Conservation (phyloP, 2,329 filamentous ascomycete species). For the Botrytis elliptica region DNA sequence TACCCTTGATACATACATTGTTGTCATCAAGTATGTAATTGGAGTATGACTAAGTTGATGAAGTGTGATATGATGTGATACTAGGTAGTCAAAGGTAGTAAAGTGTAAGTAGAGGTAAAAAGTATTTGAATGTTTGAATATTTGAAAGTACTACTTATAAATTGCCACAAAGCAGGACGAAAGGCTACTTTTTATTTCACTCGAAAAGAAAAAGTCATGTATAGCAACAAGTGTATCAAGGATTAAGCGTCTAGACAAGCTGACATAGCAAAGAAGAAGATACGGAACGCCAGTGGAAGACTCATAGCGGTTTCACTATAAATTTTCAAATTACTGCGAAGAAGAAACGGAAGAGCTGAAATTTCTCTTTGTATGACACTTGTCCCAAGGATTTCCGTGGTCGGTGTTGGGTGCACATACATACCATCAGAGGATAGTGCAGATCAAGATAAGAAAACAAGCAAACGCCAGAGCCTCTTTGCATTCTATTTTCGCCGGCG, state of each 20-base stretch:
- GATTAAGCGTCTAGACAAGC: neutral
- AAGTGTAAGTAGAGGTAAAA: neutral
- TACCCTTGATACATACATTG: conserved; percentile 35
- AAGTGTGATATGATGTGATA: neutral
- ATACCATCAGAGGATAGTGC: neutral
- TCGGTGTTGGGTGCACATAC: neutral
- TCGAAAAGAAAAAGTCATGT: conserved; percentile 4
- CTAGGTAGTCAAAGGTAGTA: neutral
- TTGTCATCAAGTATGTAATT: conserved; percentile 4
- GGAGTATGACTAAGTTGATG: neutral
- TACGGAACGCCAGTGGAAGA: neutral
- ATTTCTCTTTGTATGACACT: conserved; percentile 5
- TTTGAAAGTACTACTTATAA: neutral
- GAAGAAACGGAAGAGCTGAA: conserved; percentile 6
- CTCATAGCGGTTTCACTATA: neutral
- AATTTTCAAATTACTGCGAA: neutral
- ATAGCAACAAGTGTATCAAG: neutral
- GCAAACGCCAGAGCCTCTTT: neutral
- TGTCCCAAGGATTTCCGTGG: neutral
- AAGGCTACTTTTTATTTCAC: conserved; percentile 7
- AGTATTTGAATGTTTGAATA: neutral
- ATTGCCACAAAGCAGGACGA: neutral
- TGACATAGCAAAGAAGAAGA: conserved; percentile 12
- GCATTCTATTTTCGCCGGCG: neutral
- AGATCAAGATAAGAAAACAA: neutral